Conservation (phyloP, 495 filamentous ascomycete genomes). For the Tuber indicum region DNA sequence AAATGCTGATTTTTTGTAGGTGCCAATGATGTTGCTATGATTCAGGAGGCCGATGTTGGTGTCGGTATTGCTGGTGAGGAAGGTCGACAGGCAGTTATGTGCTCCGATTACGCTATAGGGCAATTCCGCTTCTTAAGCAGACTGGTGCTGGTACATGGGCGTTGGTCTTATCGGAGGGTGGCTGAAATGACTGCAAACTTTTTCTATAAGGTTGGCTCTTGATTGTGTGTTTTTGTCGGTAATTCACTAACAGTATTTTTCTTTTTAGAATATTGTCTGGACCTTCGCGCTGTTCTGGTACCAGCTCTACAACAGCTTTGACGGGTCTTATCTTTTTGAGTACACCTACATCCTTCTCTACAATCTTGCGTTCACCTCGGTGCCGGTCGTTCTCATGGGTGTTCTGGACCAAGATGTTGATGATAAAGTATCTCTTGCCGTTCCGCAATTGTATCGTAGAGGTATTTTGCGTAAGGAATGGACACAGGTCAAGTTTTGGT, state of each 20-base stretch:
- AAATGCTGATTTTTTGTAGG: constrained; percentile 22
- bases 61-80: constrained; percentile 98
- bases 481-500: constrained; percentile 97
- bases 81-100: constrained; percentile 97
- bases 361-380: constrained; percentile 94
- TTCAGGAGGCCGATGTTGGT: constrained; percentile 96
- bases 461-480: constrained; percentile 97
- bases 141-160: constrained; percentile 87
- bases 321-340: constrained; percentile 92
- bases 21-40: constrained; percentile 99
- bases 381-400: constrained; percentile 93
- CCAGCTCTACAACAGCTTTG: constrained; percentile 90
- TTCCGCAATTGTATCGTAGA: constrained; percentile 90
- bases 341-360: constrained; percentile 95
- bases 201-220: constrained; percentile 75
- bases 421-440: constrained; percentile 85
- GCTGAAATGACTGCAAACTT: constrained; percentile 96
- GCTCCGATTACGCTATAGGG: constrained; percentile 95
- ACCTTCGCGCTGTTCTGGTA: constrained; percentile 97
- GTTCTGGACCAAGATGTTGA: constrained; percentile 96
- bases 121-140: constrained; percentile 93
- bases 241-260: background rate
- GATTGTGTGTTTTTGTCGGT: constrained; percentile 15
- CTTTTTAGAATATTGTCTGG: constrained; percentile 83
- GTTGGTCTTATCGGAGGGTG: constrained; percentile 91